Evolutionary conservation across 1,284 basidiomycete species (phyloP), one percentile per base, ranked within the genome.

Genomic region (Moesziomyces antarcticus): DNA sequence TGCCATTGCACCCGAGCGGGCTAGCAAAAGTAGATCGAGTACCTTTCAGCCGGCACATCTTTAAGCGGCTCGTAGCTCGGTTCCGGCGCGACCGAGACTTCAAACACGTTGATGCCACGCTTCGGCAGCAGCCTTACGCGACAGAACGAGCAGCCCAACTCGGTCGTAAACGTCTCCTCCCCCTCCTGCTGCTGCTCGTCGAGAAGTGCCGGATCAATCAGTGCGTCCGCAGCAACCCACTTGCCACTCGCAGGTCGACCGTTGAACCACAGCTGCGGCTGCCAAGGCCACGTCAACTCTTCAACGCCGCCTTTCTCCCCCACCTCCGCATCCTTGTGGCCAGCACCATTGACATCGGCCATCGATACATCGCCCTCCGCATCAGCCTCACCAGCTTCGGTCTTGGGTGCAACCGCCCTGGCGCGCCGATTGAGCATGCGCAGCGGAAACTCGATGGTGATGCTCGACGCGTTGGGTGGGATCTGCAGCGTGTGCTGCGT

Each of bases 401-500:
- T 43, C 33, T 52, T 47, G 30, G 3, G 18, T 8, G 25, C 43
- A 18, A 27, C 46, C 25, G 42, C 6, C 45, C 47, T 51, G 11
- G 27, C 0, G 33, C 57, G 54, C 45, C 48, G 58, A 10, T 50
- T 40, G 1, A 74, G 49, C 49, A 67, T 59, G 1, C 67, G 43
- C 1, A 74, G 56, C 14, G 66, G 63, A 25, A 74, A 74, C 30
- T 59, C 56, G 22, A 70, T 51, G 16, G 63, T 59, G 13, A 66
- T 63, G 21, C 51, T 58, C 18, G 58, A 63, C 16, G 66, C 61
- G 7, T 60, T 66, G 5, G 66, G 66, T 44, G 72, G 58, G 13
- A 74, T 61, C 43, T 70, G 72, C 3, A 74, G 40, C n/a, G 66
- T 59, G 48, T 74, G 72, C 45, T 74, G 72, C 9, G 55, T 66